These are phyloP conservation scores for Exophiala aquamarina DNA, from an alignment of 2,329 filamentous ascomycete genomes.

Conservation along the genomic window DNA sequence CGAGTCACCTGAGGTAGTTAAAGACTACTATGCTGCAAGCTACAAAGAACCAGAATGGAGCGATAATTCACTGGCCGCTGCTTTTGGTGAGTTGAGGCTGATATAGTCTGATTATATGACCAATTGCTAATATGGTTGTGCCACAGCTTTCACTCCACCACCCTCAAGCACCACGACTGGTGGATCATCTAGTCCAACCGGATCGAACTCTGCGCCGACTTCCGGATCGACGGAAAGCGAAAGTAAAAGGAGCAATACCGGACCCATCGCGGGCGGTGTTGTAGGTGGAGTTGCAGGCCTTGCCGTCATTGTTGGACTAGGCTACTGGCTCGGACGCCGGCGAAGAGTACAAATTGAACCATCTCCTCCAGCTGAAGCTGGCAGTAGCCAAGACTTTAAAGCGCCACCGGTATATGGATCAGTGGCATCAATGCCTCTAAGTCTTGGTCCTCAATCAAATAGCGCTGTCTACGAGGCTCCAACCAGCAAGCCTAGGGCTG, in stretches of 20 bases:
- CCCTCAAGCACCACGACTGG: not conserved
- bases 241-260: not conserved
- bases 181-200: slow-evolving; percentile 2
- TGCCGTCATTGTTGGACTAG: slow-evolving; percentile 6
- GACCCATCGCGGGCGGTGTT: slow-evolving; percentile 15
- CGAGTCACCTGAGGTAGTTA: slow-evolving; percentile 30
- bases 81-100: slow-evolving; percentile 11
- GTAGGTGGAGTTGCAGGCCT: slow-evolving; percentile 18
- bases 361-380: not conserved
- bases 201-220: not conserved
- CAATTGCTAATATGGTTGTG: not conserved
- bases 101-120: not conserved
- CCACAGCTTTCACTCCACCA: not conserved
- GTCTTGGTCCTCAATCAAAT: too few relatives aligned
- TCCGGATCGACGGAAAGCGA: not conserved
- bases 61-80: slow-evolving; percentile 4
- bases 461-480: too few relatives aligned
- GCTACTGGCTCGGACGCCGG: slow-evolving; percentile 8
- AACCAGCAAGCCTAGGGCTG: too few relatives aligned
- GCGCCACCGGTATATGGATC: too few relatives aligned
- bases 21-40: slow-evolving; percentile 34
- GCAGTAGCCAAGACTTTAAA: too few relatives aligned
- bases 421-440: too few relatives aligned
- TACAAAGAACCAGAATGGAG: slow-evolving; percentile 14
- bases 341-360: not conserved